Conservation (phyloP, 768 basidiomycete genomes). For the Cystobasidium ongulense region DNA sequence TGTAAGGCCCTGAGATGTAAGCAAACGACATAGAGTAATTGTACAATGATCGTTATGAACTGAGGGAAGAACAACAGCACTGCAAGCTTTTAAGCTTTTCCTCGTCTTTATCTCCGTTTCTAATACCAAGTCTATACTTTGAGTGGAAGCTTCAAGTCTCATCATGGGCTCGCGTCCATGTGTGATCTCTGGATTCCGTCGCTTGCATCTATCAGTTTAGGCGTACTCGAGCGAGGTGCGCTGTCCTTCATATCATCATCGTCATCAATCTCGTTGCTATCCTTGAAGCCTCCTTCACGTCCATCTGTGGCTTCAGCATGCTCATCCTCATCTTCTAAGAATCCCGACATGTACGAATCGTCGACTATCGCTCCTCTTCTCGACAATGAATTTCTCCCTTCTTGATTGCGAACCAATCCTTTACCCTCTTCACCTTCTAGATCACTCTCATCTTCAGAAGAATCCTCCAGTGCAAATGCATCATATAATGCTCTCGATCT, state of each 20-base stretch:
- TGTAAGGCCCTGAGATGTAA: too few relatives aligned
- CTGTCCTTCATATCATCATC: not conserved
- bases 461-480: conserved; percentile 55
- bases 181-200: not conserved
- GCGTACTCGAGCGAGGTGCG: conserved; percentile 16
- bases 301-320: not conserved
- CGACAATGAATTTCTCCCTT: not conserved
- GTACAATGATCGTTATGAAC: too few relatives aligned
- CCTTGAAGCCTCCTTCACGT: not conserved
- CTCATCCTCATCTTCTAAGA: conserved; percentile 25
- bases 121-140: too few relatives aligned
- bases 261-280: not conserved
- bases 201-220: not conserved
- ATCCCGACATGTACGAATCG: conserved; percentile 24
- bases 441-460: conserved; percentile 40
- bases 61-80: too few relatives aligned
- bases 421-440: conserved; percentile 9
- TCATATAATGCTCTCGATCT: conserved; percentile 83
- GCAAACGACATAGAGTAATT: too few relatives aligned
- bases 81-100: not conserved
- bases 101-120: not conserved
- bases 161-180: not conserved
- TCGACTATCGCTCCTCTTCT: not conserved
- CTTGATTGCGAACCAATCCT: not conserved
- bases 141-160: not conserved